Base-by-base conservation (phyloP, 257 asterid species). In the Gynochthodes officinalis region DNA sequence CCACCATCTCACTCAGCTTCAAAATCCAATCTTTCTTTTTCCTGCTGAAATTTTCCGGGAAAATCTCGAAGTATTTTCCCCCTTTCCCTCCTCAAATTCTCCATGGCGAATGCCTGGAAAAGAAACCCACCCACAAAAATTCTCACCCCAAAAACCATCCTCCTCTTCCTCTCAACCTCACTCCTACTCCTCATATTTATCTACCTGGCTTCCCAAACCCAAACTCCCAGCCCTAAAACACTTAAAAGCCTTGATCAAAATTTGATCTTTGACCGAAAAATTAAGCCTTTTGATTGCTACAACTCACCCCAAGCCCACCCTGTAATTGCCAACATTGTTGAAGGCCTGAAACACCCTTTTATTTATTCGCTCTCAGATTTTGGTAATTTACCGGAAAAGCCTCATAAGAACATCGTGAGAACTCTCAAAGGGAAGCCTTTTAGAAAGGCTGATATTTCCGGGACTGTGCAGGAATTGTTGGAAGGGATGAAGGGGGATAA, bases 71-170 rank as follows among this genome's bases (percentile, higher is more conserved):
- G 46, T 21, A 18, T 43, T 23, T 13, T 27, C 4, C 67, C 9
- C 11, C 19, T 55, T 18, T 13, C 53, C 61, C 16, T 35, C 14
- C 70, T 44, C 44, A 14, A 72, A 21, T 7, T 67, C 53, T 70
- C 75, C 73, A 94, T 94, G 99, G 99, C 95, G 70, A 89, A 91
- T 85, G 90, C 89, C 16, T 94, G 96, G 99, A 91, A 79, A 85
- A 88, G 97, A 87, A 86, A 71, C 77, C 96, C 81, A 71, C 81
- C 93, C 81, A 72, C 84, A 16, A 88, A 87, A 76, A 67, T 90
- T 66, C 70, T 94, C 14, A 86, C 86, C 73, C 90, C 89, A 1
- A 88, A 88, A 77, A 84, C 81, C 86, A 80, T 88, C 50, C 86
- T 89, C 40, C 95, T 94, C 77, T 85, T 91, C 89, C 55, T 87